phyloP scores from a whole-genome alignment of 768 basidiomycete species.

The Macrolepiota dolichaula region DNA sequence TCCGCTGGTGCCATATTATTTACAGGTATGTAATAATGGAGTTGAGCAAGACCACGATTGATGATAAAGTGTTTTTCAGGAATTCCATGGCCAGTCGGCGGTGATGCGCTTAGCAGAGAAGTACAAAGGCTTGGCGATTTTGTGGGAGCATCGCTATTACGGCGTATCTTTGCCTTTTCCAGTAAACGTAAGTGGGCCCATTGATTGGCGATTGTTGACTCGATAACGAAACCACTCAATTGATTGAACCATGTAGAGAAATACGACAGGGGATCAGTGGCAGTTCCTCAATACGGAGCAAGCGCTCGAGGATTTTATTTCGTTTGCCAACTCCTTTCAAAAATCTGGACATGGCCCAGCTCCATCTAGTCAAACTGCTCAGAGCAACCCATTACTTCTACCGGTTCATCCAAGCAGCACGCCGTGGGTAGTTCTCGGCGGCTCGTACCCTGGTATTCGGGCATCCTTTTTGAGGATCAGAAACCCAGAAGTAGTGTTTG shows the following conservation, averaged over 20 bases:
- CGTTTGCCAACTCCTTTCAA: conserved; percentile 41
- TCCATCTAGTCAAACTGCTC: neutral
- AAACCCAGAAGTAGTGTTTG: conserved; percentile 43
- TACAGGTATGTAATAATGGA: conserved; percentile 23
- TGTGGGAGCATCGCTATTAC: conserved; percentile 52
- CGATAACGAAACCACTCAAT: neutral
- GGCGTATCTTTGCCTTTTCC: conserved; percentile 45
- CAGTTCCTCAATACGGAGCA: conserved; percentile 46
- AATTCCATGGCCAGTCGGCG: conserved; percentile 46
- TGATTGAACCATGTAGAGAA: conserved; percentile 24
- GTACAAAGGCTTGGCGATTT: conserved; percentile 41
- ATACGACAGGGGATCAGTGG: conserved; percentile 45
- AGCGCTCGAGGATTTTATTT: conserved; percentile 46
- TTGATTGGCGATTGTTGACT: neutral
- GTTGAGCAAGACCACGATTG: neutral
- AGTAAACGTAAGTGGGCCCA: conserved; percentile 33
- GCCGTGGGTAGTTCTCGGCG: conserved; percentile 48
- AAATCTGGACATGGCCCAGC: conserved; percentile 3
- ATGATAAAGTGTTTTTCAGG: conserved; percentile 22
- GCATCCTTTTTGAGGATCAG: conserved; percentile 41
- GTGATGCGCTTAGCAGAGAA: conserved; percentile 45
- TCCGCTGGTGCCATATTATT: conserved; percentile 44
- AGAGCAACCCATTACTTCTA: conserved; percentile 9
- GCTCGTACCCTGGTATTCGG: conserved; percentile 47
- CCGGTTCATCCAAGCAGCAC: conserved; percentile 37